Conservation (phyloP, 2,329 filamentous ascomycete species). For the Pestalotiopsis sp. region DNA sequence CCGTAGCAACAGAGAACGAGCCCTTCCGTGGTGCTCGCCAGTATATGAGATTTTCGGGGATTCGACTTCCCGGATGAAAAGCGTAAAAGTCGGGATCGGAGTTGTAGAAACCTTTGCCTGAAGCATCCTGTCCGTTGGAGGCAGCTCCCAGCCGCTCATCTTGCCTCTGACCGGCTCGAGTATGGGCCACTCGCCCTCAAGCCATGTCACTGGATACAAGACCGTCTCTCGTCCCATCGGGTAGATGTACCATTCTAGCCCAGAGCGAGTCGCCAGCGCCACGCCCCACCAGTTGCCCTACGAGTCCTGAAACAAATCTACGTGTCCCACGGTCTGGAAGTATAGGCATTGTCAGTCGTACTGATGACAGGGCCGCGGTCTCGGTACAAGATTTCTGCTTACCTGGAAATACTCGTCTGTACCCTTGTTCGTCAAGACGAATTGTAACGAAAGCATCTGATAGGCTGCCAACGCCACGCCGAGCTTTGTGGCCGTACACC, state of each 20-base stretch:
- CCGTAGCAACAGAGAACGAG: slow-evolving; percentile 19
- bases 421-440: slow-evolving; percentile 26
- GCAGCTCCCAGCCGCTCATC: slow-evolving; percentile 40
- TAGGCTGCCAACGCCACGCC: too few relatives aligned
- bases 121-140: slow-evolving; percentile 21
- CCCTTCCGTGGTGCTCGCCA: slow-evolving; percentile 31
- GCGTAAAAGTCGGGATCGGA: slow-evolving; percentile 22
- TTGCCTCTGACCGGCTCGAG: slow-evolving; percentile 40
- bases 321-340: slow-evolving; percentile 37
- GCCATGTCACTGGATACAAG: slow-evolving; percentile 43
- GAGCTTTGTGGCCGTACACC: too few relatives aligned
- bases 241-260: slow-evolving; percentile 40
- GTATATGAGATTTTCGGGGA: slow-evolving; percentile 31
- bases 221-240: slow-evolving; percentile 57
- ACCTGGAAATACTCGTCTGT: slow-evolving; percentile 40
- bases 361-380: too few relatives aligned
- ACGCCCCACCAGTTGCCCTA: slow-evolving; percentile 53
- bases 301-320: slow-evolving; percentile 43
- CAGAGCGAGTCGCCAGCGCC: slow-evolving; percentile 45
- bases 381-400: too few relatives aligned
- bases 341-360: too few relatives aligned
- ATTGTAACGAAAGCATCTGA: too few relatives aligned
- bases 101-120: slow-evolving; percentile 23
- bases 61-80: slow-evolving; percentile 16
- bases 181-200: slow-evolving; percentile 47